Conservation (phyloP, 1,284 basidiomycete genomes). For the Boletus calvinii region DNA sequence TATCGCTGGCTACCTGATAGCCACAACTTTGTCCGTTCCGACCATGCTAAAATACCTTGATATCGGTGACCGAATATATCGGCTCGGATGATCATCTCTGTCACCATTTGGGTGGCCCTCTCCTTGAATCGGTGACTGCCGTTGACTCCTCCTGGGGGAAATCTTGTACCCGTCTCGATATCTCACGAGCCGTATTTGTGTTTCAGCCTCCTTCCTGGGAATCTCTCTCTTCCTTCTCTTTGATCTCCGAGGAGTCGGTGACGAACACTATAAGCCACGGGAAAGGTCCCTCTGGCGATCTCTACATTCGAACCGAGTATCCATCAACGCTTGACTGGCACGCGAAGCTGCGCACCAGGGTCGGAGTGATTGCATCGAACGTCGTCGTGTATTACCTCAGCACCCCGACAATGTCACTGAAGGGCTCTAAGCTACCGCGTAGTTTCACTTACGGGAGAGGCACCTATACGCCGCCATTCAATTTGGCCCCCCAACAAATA, state of each 20-base stretch:
- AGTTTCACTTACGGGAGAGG: neutral
- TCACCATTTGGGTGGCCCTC: constrained; percentile 3
- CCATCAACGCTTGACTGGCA: constrained; percentile 4
- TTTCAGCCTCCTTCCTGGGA: constrained; percentile 16
- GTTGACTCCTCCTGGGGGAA: constrained; percentile 12
- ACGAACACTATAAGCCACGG: constrained; percentile 9
- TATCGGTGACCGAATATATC: constrained; percentile 1
- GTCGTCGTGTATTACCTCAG: constrained; percentile 7
- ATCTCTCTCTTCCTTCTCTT: constrained; percentile 9
- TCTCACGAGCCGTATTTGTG: constrained; percentile 27
- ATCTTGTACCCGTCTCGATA: constrained; percentile 21
- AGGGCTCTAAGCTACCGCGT: constrained; percentile 5
- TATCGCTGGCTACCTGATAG: neutral
- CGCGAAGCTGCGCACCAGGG: constrained; percentile 16
- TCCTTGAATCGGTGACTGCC: constrained; percentile 21
- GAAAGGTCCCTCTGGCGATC: constrained; percentile 15
- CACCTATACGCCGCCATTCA: constrained; percentile 4
- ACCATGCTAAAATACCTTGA: constrained; percentile 7
- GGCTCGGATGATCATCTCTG: constrained; percentile 10
- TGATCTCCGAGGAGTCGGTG: constrained; percentile 30
- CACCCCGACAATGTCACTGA: constrained; percentile 1
- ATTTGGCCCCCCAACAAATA: constrained; percentile 3
- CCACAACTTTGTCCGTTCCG: neutral
- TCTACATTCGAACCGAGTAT: constrained; percentile 8
- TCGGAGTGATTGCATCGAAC: constrained; percentile 19